Evolutionary conservation across 164 flowering plant genomes (phyloP).

Genomic region (Vitis rotundifolia): DNA sequence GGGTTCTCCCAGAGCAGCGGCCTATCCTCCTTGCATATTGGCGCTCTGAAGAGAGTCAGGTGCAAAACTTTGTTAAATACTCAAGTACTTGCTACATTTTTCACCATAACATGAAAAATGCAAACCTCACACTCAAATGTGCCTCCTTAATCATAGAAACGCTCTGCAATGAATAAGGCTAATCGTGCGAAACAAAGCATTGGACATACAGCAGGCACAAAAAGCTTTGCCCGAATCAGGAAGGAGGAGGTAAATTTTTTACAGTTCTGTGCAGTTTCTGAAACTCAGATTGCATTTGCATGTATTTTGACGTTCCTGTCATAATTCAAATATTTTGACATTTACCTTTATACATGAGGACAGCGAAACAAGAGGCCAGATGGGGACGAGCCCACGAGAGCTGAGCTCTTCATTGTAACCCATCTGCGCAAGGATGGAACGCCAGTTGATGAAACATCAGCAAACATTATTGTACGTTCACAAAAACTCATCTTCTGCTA

Average conservation of each 20-base stretch:
- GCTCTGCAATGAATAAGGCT: constrained; percentile 21
- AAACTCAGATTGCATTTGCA: neutral
- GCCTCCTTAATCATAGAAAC: constrained; percentile 9
- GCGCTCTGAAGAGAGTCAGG: constrained; percentile 26
- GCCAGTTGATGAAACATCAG: constrained; percentile 27
- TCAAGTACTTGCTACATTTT: neutral
- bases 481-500: neutral
- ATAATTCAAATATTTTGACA: too few species aligned
- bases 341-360: neutral
- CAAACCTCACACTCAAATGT: neutral
- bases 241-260: constrained; percentile 31
- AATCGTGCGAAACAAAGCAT: constrained; percentile 16
- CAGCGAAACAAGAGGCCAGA: constrained; percentile 18
- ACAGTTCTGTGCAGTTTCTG: neutral
- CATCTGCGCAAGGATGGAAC: constrained; percentile 28
- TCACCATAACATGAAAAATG: neutral
- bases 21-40: constrained; percentile 22
- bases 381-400: constrained; percentile 27
- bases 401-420: constrained; percentile 31
- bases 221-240: constrained; percentile 32
- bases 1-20: constrained; percentile 32
- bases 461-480: constrained; percentile 22
- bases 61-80: neutral
- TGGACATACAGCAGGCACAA: constrained; percentile 24
- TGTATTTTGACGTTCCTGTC: neutral